Conservation (phyloP, 106 monocot genomes). For the Allium cepa region DNA sequence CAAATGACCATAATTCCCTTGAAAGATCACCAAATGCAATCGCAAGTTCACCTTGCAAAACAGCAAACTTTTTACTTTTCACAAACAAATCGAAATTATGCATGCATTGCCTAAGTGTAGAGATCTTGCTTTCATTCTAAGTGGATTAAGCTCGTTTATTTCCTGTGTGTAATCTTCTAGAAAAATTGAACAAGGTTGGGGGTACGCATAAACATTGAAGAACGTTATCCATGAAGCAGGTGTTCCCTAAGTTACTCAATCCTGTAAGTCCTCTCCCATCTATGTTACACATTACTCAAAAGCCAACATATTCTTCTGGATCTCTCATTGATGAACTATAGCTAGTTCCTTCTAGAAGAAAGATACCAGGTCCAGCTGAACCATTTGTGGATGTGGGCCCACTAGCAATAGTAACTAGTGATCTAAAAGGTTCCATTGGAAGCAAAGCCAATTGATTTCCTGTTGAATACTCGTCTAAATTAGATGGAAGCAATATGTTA, state of each 20-base stretch:
- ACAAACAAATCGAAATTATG: too few relatives aligned
- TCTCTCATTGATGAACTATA: conserved; percentile 26
- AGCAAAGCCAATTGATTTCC: conserved; percentile 59
- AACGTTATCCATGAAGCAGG: conserved; percentile 99
- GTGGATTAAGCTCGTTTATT: conserved; percentile 86
- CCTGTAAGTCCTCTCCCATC: conserved; percentile 74
- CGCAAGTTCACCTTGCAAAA: conserved; percentile 83
- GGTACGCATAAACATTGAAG: conserved; percentile 89
- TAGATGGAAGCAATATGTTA: conserved; percentile 21
- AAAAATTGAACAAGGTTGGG: conserved; percentile 78
- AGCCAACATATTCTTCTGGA: conserved; percentile 31
- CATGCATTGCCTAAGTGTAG: too few relatives aligned
- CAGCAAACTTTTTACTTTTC: too few relatives aligned
- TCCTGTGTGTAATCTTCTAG: conserved; percentile 62
- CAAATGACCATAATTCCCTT: conserved; percentile 90
- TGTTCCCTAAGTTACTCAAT: conserved; percentile 89
- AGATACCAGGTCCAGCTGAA: conserved; percentile 28
- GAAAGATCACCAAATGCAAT: conserved; percentile 87
- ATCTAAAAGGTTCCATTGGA: conserved; percentile 48
- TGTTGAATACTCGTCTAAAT: conserved; percentile 26
- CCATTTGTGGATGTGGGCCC: conserved; percentile 55
- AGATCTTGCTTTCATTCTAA: conserved; percentile 90
- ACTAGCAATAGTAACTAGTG: conserved; percentile 55
- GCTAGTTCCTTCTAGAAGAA: conserved; percentile 29
- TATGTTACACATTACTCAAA: conserved; percentile 25